These are phyloP conservation scores for Nemophila menziesii DNA, from an alignment of 257 asterid species.

Conservation along the genomic window DNA sequence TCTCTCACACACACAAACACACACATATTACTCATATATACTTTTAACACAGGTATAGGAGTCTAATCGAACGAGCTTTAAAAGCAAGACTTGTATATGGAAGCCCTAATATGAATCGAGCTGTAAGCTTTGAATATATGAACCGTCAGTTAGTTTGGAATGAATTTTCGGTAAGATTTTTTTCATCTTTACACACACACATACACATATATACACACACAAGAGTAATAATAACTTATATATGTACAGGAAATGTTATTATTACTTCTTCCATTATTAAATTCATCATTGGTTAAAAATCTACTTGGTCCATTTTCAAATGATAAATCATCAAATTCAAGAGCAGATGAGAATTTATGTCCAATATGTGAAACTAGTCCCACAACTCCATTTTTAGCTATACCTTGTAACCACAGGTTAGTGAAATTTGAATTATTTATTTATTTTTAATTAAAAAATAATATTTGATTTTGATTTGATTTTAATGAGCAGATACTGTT, in stretches of 20 bases:
- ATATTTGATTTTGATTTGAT: not conserved
- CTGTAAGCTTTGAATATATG: slow-evolving; percentile 25
- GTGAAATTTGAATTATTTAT: not conserved
- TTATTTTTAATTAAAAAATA: too few relatives aligned
- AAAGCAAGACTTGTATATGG: slow-evolving; percentile 91
- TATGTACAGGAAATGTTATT: slow-evolving; percentile 77
- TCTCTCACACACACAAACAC: not conserved
- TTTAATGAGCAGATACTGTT: slow-evolving; percentile 75
- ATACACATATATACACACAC: not conserved
- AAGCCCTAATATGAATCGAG: slow-evolving; percentile 85
- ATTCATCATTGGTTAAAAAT: slow-evolving; percentile 76
- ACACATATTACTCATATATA: not conserved
- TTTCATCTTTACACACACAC: too few relatives aligned
- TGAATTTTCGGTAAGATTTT: slow-evolving; percentile 2
- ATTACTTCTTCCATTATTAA: slow-evolving; percentile 88
- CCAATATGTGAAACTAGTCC: slow-evolving; percentile 82
- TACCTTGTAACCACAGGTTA: slow-evolving; percentile 95
- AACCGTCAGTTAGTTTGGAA: slow-evolving; percentile 5
- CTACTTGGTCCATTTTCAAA: slow-evolving; percentile 73
- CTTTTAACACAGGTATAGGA: slow-evolving; percentile 58
- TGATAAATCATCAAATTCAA: slow-evolving; percentile 59
- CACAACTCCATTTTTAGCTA: slow-evolving; percentile 74
- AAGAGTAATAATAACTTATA: not conserved
- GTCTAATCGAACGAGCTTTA: slow-evolving; percentile 72
- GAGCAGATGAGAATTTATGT: slow-evolving; percentile 57